These are phyloP conservation scores for Penicillium sp. DNA, from an alignment of 2,329 filamentous ascomycete genomes.

Conservation along the genomic window DNA sequence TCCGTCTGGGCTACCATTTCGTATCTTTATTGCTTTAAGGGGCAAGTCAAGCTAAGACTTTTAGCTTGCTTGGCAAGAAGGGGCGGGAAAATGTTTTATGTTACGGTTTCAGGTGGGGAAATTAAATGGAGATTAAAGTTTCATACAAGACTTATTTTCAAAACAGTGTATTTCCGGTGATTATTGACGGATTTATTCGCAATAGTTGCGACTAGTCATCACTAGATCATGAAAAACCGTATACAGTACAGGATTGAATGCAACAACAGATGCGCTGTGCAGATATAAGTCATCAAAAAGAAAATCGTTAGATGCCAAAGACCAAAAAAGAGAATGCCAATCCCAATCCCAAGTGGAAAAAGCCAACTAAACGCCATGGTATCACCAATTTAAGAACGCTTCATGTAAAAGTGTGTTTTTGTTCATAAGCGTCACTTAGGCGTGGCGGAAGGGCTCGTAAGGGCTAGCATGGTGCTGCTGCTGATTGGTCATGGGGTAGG, in stretches of 20 bases:
- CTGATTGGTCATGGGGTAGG: constrained; percentile 27
- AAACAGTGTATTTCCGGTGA: not conserved
- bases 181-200: not conserved
- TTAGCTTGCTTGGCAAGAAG: not conserved
- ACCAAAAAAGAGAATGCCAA: constrained; percentile 2
- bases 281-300: constrained; percentile 12
- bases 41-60: not conserved
- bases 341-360: constrained; percentile 2
- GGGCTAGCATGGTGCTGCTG: constrained; percentile 24
- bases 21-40: not conserved
- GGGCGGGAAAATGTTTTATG: not conserved
- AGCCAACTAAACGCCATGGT: constrained; percentile 18
- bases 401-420: constrained; percentile 7
- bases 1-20: too few species aligned
- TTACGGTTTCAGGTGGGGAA: not conserved
- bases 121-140: not conserved
- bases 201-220: not conserved
- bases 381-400: constrained; percentile 23
- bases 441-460: constrained; percentile 41
- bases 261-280: not conserved
- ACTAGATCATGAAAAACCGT: not conserved
- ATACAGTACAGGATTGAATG: not conserved
- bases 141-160: not conserved
- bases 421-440: constrained; percentile 19
- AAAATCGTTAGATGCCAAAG: constrained; percentile 9